Conservation (phyloP, 2,329 filamentous ascomycete species). For the Alternaria sp. region DNA sequence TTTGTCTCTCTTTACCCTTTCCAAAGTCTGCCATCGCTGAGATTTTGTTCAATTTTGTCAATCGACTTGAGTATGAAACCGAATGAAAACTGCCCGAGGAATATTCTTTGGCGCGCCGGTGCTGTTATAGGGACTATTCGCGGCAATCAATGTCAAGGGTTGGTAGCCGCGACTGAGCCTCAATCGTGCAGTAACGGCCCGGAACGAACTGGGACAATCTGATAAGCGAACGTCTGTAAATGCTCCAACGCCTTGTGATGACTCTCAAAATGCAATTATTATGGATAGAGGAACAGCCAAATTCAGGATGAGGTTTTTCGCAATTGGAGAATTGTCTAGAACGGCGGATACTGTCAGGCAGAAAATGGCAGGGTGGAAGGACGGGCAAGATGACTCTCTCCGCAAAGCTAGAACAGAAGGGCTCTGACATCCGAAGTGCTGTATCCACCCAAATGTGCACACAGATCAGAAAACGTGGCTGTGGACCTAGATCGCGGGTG, state of each 20-base stretch:
- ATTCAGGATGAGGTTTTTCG: too few relatives aligned
- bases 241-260: not conserved
- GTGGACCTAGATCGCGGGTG: conserved; percentile 7
- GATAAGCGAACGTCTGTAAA: conserved; percentile 9
- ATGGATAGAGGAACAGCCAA: not conserved
- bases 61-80: too few relatives aligned
- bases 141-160: conserved; percentile 1
- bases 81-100: not conserved
- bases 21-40: conserved; percentile 1
- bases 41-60: not conserved
- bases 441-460: not conserved
- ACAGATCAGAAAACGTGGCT: conserved; percentile 7
- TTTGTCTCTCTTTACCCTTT: conserved; percentile 11
- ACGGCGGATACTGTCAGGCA: not conserved
- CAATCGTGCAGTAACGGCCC: conserved; percentile 7
- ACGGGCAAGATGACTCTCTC: not conserved
- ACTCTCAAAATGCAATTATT: not conserved
- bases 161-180: conserved; percentile 10
- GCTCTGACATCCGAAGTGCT: conserved; percentile 1
- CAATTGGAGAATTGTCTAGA: not conserved
- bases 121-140: not conserved
- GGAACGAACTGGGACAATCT: not conserved
- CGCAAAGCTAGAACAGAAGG: conserved; percentile 4
- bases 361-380: not conserved
- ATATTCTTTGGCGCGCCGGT: not conserved